These are phyloP conservation scores for Thelephora ganbajun DNA, from an alignment of 768 basidiomycete genomes.

Conservation along the genomic window DNA sequence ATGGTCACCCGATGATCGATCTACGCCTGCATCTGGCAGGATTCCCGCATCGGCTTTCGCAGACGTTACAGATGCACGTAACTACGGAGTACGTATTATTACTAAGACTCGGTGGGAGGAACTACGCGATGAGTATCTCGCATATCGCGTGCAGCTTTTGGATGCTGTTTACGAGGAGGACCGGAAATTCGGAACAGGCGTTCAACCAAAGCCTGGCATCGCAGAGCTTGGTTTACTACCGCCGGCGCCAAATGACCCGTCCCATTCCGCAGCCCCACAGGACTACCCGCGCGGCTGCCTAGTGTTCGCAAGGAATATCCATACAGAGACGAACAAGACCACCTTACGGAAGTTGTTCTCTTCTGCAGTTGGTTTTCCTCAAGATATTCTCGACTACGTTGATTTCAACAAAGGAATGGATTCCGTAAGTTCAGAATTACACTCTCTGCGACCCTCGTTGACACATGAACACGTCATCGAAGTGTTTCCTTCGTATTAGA, in stretches of 20 bases:
- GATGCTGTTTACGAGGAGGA: conserved; percentile 23
- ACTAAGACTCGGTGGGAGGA: conserved; percentile 48
- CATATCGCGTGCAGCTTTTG: conserved; percentile 41
- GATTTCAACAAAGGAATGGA: conserved; percentile 73
- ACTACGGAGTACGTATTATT: conserved; percentile 45
- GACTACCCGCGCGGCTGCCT: conserved; percentile 54
- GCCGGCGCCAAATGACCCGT: not conserved
- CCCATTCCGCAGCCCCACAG: conserved; percentile 8
- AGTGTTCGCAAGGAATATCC: conserved; percentile 55
- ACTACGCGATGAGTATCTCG: conserved; percentile 56
- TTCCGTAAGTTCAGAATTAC: conserved; percentile 29
- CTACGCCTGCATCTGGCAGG: not conserved
- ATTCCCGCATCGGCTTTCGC: not conserved
- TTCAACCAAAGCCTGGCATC: not conserved
- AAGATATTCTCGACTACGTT: conserved; percentile 52
- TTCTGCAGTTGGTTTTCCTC: conserved; percentile 20
- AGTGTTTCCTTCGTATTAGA: conserved; percentile 67
- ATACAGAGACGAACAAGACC: conserved; percentile 71
- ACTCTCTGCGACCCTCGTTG: not conserved
- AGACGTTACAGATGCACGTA: conserved; percentile 29
- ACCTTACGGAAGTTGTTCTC: conserved; percentile 50
- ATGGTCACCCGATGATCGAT: conserved; percentile 25
- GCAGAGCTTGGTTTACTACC: not conserved
- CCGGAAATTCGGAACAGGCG: not conserved
- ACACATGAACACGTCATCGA: not conserved